A percentile compares a stretch with the other conserved stretches of the same genome.
These are phyloP conservation scores for Posidonia oceanica DNA, from an alignment of 116 monocot species.

Conservation along the genomic window DNA sequence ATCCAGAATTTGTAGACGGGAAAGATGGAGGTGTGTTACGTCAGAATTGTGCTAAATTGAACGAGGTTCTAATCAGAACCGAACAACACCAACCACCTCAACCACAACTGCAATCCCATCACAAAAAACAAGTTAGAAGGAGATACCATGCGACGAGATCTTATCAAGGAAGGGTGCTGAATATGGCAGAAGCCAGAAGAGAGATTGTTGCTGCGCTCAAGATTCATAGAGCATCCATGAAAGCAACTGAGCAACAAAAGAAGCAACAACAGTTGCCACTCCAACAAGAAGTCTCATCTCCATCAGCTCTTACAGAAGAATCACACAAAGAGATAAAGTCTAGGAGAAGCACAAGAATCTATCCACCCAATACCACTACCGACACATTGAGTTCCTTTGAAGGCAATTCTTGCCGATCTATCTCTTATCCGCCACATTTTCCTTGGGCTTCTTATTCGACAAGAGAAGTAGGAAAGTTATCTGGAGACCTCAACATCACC, in stretches of 20 bases:
- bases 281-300: neutral
- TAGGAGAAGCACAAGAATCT: constrained; percentile 3
- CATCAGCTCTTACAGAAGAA: constrained; percentile 8
- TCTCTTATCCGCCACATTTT: constrained; percentile 13
- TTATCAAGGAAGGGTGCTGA: constrained; percentile 57
- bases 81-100: neutral
- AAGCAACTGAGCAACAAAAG: constrained; percentile 32
- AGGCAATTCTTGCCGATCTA: constrained; percentile 3
- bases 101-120: constrained; percentile 15
- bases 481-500: constrained; percentile 24
- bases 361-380: constrained; percentile 1
- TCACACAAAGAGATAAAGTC: constrained; percentile 15
- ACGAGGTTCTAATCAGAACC: neutral
- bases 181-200: constrained; percentile 86
- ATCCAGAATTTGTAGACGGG: constrained; percentile 2
- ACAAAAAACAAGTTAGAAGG: constrained; percentile 78
- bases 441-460: constrained; percentile 16
- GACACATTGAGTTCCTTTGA: neutral
- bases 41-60: neutral
- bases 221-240: constrained; percentile 76
- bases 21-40: constrained; percentile 4
- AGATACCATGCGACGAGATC: constrained; percentile 55
- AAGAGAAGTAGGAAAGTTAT: constrained; percentile 4
- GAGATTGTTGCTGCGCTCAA: constrained; percentile 84
- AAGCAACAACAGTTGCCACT: constrained; percentile 9